Conservation (phyloP, 345 rosid species). For the Eucalyptus cloeziana region DNA sequence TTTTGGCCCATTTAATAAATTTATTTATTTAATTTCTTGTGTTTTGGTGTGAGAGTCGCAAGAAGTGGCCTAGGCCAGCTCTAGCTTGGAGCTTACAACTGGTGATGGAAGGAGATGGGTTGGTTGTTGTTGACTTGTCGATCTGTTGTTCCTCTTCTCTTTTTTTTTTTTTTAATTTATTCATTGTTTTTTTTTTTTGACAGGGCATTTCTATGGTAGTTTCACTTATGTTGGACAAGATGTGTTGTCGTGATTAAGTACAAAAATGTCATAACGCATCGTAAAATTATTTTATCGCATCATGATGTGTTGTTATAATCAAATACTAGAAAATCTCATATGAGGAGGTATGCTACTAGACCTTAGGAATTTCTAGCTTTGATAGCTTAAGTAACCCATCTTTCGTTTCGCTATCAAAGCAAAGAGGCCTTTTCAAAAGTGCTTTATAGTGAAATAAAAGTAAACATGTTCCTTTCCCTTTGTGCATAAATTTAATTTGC, state of each 20-base stretch:
- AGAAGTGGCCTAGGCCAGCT: neutral
- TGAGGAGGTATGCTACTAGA: no score
- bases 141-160: neutral
- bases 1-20: neutral
- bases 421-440: rapidly evolving
- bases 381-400: rapidly evolving
- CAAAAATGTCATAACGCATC: neutral
- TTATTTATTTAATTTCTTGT: neutral
- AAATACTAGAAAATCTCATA: neutral
- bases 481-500: neutral
- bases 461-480: neutral
- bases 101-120: neutral
- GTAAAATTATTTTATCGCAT: neutral
- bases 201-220: neutral
- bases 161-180: no score
- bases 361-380: neutral
- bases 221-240: neutral
- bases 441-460: neutral
- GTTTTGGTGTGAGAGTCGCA: neutral
- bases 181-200: neutral
- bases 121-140: neutral
- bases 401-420: neutral
- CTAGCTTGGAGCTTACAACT: neutral
- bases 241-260: rapidly evolving
- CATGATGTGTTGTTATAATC: neutral